Base-by-base conservation (phyloP, 331 rosid genomes). In the Acacia concinna region DNA sequence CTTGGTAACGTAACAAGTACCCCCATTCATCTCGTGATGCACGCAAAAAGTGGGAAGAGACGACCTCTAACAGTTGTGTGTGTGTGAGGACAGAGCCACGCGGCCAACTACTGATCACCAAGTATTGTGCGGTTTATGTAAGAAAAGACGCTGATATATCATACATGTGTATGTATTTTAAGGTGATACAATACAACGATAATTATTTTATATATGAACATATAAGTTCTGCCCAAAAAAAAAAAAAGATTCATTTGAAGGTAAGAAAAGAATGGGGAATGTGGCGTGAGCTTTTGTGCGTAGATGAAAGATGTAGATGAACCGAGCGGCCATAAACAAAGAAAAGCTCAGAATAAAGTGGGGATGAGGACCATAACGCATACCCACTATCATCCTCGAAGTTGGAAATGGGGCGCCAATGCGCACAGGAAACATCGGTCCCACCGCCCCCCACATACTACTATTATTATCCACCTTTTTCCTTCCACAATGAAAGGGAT, bases 401-500 rank as follows among this genome's bases (percentile, higher is more conserved):
- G 56, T 72, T 44, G 56, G 69, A 73, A 76, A 76, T 64, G 60
- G 28, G 62, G 75, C 37, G 64, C 78, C 72, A 78, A 74, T 15
- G 51, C 67, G 11, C 75, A 68, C 43, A 41, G 15, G 64, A 32
- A 74, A 68, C 31, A 3, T 7, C 15, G 83, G 85, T 68, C 88
- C 91, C 91, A 62, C 83, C 47, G 14, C 1, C 56, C 66, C 28
- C 52, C 27, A 44, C 79, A 81, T 65, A 59, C 35, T 59, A 59
- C 35, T 59, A 27, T 27, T 59, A 66, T 56, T 28, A 56, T 32
- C 9, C 2, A 34, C 72, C 80, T 74, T 82, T 75, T 49, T 31
- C 71, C n/a, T 80, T 78, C 79, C 59, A 49, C 65, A 60, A 78
- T 74, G n/a, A 78, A 71, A 74, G 83, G 76, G 83, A 70, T 79